phyloP scores from a whole-genome alignment of 2,329 filamentous ascomycete genomes.

The Leptographium lundbergii region DNA sequence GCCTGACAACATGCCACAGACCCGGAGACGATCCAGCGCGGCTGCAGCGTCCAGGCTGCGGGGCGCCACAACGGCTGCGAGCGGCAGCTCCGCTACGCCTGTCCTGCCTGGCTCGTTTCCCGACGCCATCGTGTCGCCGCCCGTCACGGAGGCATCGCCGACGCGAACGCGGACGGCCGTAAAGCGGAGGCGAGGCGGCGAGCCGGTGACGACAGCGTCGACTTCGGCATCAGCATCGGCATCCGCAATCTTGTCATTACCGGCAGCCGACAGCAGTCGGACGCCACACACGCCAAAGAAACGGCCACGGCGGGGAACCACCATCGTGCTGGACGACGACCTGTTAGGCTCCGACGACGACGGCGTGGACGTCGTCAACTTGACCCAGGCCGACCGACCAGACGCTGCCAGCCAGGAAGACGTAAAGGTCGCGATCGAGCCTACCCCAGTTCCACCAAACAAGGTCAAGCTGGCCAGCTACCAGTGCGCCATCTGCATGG shows the following conservation, averaged over 20 bases:
- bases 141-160: neutral
- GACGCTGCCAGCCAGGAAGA: neutral
- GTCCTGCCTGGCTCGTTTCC: neutral
- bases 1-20: conserved; percentile 4
- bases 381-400: conserved; percentile 17
- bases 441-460: conserved; percentile 25
- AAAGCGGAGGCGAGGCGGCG: conserved; percentile 3
- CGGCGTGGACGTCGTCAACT: conserved; percentile 21
- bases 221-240: neutral
- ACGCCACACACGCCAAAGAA: neutral
- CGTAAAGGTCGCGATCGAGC: conserved; percentile 19
- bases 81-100: neutral
- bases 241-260: neutral
- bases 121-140: neutral
- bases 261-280: neutral
- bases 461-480: conserved; percentile 41
- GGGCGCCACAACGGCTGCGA: neutral
- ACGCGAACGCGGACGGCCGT: neutral
- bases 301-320: neutral
- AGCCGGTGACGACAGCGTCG: neutral
- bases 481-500: conserved; percentile 58
- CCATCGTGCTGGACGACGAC: conserved; percentile 3
- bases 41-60: neutral
- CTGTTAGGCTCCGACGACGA: conserved; percentile 9
- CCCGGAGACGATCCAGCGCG: conserved; percentile 1